These are phyloP conservation scores for Colletotrichum tanaceti DNA, from an alignment of 2,329 filamentous ascomycete species.

Conservation along the genomic window DNA sequence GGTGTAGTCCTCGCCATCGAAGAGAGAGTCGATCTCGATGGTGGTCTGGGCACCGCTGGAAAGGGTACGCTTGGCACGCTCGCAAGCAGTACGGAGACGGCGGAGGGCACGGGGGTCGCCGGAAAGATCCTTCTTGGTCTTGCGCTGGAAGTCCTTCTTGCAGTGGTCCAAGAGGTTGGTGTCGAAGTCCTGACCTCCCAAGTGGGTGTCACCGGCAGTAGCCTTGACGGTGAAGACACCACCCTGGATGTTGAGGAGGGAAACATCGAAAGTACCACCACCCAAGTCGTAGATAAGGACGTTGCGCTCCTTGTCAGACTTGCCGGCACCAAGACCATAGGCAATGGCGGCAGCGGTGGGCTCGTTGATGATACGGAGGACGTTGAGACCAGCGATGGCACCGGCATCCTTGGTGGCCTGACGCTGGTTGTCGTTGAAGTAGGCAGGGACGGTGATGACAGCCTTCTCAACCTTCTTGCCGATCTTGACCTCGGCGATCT, in stretches of 20 bases:
- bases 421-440: conserved; percentile 99
- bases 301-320: conserved; percentile 97
- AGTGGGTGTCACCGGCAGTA: conserved; percentile 95
- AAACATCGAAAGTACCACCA: conserved; percentile 99
- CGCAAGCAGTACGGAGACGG: conserved; percentile 96
- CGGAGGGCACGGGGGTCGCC: conserved; percentile 92
- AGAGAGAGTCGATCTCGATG: conserved; percentile 98
- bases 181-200: conserved; percentile 97
- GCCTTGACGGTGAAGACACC: conserved; percentile 99
- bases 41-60: conserved; percentile 98
- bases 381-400: conserved; percentile 96
- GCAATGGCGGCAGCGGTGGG: conserved; percentile 97
- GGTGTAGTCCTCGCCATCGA: conserved; percentile 98
- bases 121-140: conserved; percentile 82
- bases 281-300: conserved; percentile 99
- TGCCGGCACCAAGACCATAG: conserved; percentile 95
- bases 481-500: conserved; percentile 97
- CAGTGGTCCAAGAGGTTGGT: conserved; percentile 96
- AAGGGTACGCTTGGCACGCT: conserved; percentile 99
- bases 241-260: conserved; percentile 97
- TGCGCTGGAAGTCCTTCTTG: conserved; percentile 93
- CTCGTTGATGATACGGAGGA: conserved; percentile 99
- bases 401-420: conserved; percentile 99
- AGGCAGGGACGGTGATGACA: conserved; percentile 97
- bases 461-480: conserved; percentile 99